A percentile compares a stretch with the other conserved stretches of the same genome.
phyloP scores from a whole-genome alignment of 2,329 filamentous ascomycete genomes.

The Ceratocystis harringtonii region DNA sequence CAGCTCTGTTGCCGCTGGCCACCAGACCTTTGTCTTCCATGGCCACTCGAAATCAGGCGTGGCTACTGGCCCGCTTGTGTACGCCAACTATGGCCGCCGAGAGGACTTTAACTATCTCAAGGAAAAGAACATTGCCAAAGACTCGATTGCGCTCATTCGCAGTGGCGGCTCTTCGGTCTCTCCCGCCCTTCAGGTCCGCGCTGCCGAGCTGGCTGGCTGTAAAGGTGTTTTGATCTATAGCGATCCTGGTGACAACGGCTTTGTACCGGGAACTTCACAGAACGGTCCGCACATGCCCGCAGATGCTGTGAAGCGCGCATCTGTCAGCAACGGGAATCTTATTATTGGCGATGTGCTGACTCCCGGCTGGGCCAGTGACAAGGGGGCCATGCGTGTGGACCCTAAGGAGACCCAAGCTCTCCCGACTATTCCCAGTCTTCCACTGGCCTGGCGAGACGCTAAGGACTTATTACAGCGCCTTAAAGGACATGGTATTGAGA shows the following conservation, averaged over 20 bases:
- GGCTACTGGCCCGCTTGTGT: constrained; percentile 73
- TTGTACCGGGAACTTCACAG: constrained; percentile 58
- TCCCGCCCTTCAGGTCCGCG: constrained; percentile 69
- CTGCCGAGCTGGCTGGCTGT: constrained; percentile 74
- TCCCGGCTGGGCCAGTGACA: constrained; percentile 65
- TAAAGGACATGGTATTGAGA: constrained; percentile 55
- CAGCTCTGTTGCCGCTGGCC: constrained; percentile 38
- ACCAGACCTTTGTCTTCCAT: constrained; percentile 69
- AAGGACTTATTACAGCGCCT: constrained; percentile 62
- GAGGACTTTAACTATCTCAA: constrained; percentile 65
- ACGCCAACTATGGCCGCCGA: constrained; percentile 78
- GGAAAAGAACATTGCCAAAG: constrained; percentile 55
- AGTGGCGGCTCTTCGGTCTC: constrained; percentile 63
- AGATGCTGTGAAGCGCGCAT: constrained; percentile 69
- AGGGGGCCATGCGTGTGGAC: constrained; percentile 48
- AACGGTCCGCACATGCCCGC: constrained; percentile 65
- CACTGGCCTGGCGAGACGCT: constrained; percentile 79
- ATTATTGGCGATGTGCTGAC: constrained; percentile 84
- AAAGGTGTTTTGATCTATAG: constrained; percentile 83
- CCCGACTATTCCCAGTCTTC: constrained; percentile 74
- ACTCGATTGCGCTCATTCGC: constrained; percentile 69
- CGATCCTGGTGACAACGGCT: constrained; percentile 75
- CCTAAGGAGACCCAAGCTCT: constrained; percentile 58
- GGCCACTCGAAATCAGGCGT: constrained; percentile 78
- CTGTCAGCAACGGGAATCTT: constrained; percentile 67